Evolutionary conservation across 83 land plant species (phyloP).

Genomic region (Picea abies): DNA sequence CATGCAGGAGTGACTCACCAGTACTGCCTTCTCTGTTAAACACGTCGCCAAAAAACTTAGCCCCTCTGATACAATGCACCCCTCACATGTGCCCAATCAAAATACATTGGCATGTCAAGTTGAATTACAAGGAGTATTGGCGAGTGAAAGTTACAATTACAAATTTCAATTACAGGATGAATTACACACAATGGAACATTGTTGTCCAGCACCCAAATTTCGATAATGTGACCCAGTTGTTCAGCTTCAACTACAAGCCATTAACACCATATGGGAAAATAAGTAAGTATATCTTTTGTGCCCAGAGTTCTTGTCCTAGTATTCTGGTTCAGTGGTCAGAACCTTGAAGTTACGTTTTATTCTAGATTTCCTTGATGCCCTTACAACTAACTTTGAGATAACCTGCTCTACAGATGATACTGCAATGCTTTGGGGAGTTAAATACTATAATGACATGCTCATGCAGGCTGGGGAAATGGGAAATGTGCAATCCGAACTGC

Average conservation of each 20-base stretch:
- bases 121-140: conserved; percentile 58
- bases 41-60: conserved; percentile 24
- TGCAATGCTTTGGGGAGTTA: conserved; percentile 71
- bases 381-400: too few relatives aligned
- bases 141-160: conserved; percentile 49
- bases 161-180: conserved; percentile 44
- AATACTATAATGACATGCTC: conserved; percentile 76
- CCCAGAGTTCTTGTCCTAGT: too few relatives aligned
- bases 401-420: conserved; percentile 58
- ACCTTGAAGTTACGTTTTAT: too few relatives aligned
- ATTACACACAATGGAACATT: conserved; percentile 58
- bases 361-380: too few relatives aligned
- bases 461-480: conserved; percentile 64
- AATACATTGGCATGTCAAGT: conserved; percentile 61
- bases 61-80: conserved; percentile 51
- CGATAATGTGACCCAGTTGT: conserved; percentile 34
- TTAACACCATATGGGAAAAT: conserved; percentile 32
- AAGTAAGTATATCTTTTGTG: conserved; percentile 30
- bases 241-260: conserved; percentile 54
- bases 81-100: conserved; percentile 52
- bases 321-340: too few relatives aligned
- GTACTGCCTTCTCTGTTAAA: conserved; percentile 24
- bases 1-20: conserved; percentile 31
- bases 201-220: conserved; percentile 56
- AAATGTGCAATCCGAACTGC: conserved; percentile 71